A percentile compares a stretch with the other conserved stretches of the same genome.
phyloP scores from a whole-genome alignment of 2,329 filamentous ascomycete species.

The Balansia obtecta region DNA sequence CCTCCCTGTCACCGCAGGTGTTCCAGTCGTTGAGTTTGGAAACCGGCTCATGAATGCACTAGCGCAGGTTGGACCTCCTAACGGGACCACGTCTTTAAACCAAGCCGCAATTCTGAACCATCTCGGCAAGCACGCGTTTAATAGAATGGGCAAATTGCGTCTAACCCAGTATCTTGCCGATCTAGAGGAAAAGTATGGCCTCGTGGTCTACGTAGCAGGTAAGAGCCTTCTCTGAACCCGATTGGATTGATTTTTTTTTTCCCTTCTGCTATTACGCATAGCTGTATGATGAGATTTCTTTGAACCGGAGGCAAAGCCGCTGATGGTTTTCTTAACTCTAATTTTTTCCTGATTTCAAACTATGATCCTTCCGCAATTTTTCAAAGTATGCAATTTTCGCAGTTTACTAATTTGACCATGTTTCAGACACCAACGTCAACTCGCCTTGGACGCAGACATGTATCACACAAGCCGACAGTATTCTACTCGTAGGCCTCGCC shows the following conservation, averaged over 20 bases:
- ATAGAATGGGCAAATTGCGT: conserved; percentile 92
- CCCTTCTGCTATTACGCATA: background rate
- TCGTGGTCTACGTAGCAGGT: conserved; percentile 88
- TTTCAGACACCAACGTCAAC: conserved; percentile 80
- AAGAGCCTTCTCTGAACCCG: conserved; percentile 9
- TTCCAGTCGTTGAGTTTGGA: conserved; percentile 93
- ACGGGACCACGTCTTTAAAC: conserved; percentile 84
- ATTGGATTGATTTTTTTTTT: background rate
- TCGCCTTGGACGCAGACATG: conserved; percentile 98
- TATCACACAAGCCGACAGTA: conserved; percentile 92
- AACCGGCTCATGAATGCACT: conserved; percentile 77
- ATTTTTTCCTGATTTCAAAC: conserved; percentile 49
- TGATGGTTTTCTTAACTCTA: conserved; percentile 51
- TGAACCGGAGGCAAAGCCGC: conserved; percentile 37
- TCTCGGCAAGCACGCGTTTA: conserved; percentile 90
- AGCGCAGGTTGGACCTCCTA: conserved; percentile 75
- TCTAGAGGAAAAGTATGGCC: conserved; percentile 89
- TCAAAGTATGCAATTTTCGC: background rate
- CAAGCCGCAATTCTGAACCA: conserved; percentile 92
- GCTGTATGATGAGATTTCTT: conserved; percentile 39
- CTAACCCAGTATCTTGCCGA: conserved; percentile 93
- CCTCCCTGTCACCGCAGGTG: conserved; percentile 77
- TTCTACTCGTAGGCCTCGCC: conserved; percentile 80
- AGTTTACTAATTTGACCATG: conserved; percentile 16
- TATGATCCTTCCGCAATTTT: conserved; percentile 5